Evolutionary conservation across 1,139 yeast species (phyloP).

Genomic region (Lodderomyces oxycetoniae): DNA sequence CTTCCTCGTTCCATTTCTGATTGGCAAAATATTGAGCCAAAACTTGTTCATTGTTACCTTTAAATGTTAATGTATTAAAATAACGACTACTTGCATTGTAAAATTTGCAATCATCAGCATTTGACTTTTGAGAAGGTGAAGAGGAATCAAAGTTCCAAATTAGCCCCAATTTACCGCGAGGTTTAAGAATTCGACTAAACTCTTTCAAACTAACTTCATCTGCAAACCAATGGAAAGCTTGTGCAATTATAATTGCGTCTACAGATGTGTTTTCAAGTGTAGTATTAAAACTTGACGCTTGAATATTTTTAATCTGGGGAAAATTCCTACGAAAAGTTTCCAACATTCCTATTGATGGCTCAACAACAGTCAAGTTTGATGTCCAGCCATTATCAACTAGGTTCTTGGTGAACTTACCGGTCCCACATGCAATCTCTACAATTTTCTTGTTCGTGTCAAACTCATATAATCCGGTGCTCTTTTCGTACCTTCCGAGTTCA

Average conservation of each 20-base stretch:
- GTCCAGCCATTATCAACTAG: constrained; percentile 41
- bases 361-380: constrained; percentile 41
- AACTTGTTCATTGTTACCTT: constrained; percentile 9
- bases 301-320: constrained; percentile 33
- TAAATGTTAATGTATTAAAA: constrained; percentile 4
- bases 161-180: constrained; percentile 46
- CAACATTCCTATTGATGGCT: constrained; percentile 61
- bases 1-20: constrained; percentile 25
- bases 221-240: constrained; percentile 69
- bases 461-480: constrained; percentile 9
- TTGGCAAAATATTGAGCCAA: constrained; percentile 11
- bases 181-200: constrained; percentile 48
- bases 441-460: constrained; percentile 26
- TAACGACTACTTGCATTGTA: constrained; percentile 12
- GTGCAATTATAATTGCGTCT: constrained; percentile 57
- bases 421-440: constrained; percentile 60
- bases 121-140: constrained; percentile 15
- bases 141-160: constrained; percentile 60
- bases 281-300: constrained; percentile 47
- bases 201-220: constrained; percentile 47
- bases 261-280: constrained; percentile 43
- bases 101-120: constrained; percentile 8
- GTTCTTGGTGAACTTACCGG: constrained; percentile 58
- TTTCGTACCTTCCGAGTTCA: constrained; percentile 19
- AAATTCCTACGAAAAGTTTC: constrained; percentile 42